These are phyloP conservation scores for Nigrospora oryzae DNA, from an alignment of 2,329 filamentous ascomycete genomes.

Conservation along the genomic window DNA sequence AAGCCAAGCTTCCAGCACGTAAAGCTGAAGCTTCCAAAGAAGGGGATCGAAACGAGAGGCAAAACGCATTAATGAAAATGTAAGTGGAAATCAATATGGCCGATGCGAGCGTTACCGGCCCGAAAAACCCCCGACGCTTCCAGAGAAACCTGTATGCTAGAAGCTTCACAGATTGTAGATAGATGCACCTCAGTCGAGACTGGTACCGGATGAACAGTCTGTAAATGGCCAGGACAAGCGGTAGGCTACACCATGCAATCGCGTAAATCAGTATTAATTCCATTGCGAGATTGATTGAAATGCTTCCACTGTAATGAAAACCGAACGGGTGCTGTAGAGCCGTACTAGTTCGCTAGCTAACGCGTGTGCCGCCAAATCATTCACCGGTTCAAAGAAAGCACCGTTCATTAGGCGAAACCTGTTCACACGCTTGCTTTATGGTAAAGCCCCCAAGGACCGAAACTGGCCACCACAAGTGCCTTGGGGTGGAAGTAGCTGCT, in stretches of 20 bases:
- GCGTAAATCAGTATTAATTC: neutral
- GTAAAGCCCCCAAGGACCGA: no score
- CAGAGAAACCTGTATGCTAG: neutral
- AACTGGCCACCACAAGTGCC: no score
- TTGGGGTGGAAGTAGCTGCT: no score
- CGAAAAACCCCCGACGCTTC: neutral
- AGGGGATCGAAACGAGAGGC: neutral
- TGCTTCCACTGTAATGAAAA: no score
- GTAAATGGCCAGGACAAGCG: neutral
- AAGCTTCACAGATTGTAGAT: neutral
- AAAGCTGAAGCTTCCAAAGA: neutral
- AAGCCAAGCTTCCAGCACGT: neutral
- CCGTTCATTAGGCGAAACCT: no score
- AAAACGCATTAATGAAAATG: neutral
- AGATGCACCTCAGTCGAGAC: neutral
- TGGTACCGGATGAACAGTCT: neutral
- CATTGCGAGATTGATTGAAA: neutral
- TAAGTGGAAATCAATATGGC: neutral
- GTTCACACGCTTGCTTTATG: no score
- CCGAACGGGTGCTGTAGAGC: no score
- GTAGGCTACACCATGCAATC: neutral
- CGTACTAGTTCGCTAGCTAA: no score
- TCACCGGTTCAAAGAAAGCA: no score
- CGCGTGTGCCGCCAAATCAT: no score
- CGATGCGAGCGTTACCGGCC: neutral